phyloP scores from a whole-genome alignment of 2,329 filamentous ascomycete genomes.

The Fusarium sp. region DNA sequence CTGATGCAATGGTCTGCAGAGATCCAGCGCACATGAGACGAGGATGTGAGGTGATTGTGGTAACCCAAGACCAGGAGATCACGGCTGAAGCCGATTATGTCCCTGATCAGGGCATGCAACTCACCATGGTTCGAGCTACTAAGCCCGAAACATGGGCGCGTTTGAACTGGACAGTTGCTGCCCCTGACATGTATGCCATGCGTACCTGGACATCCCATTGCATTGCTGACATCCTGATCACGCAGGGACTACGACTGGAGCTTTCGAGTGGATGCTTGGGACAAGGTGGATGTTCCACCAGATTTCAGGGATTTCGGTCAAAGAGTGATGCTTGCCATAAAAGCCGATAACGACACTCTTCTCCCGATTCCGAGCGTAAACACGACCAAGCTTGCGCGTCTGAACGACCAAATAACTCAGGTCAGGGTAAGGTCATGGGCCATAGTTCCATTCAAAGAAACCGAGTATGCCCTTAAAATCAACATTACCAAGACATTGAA shows the following conservation, averaged over 20 bases:
- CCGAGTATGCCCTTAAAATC: constrained; percentile 48
- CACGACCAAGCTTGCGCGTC: constrained; percentile 10
- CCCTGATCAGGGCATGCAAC: constrained; percentile 16
- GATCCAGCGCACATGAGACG: constrained; percentile 17
- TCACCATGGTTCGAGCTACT: constrained; percentile 39
- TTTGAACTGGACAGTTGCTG: constrained; percentile 47
- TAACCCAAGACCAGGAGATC: constrained; percentile 34
- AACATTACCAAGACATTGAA: constrained; percentile 45
- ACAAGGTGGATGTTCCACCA: constrained; percentile 29
- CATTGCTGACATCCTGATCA: constrained; percentile 14
- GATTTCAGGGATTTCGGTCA: constrained; percentile 35
- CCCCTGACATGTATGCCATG: constrained; percentile 49
- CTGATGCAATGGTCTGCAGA: constrained; percentile 25
- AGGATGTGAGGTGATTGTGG: constrained; percentile 37
- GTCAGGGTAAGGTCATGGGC: constrained; percentile 44
- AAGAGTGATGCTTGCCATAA: constrained; percentile 31
- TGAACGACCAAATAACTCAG: constrained; percentile 22
- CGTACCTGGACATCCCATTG: too few species aligned
- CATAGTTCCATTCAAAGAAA: constrained; percentile 45
- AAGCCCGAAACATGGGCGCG: constrained; percentile 37
- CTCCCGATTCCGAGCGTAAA: constrained; percentile 29
- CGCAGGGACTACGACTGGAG: constrained; percentile 49
- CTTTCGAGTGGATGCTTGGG: constrained; percentile 45
- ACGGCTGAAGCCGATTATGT: constrained; percentile 29
- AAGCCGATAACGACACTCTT: constrained; percentile 5